Evolutionary conservation across 352 stramenopile species (phyloP).

Genomic region (Globisporangium paddicum): DNA sequence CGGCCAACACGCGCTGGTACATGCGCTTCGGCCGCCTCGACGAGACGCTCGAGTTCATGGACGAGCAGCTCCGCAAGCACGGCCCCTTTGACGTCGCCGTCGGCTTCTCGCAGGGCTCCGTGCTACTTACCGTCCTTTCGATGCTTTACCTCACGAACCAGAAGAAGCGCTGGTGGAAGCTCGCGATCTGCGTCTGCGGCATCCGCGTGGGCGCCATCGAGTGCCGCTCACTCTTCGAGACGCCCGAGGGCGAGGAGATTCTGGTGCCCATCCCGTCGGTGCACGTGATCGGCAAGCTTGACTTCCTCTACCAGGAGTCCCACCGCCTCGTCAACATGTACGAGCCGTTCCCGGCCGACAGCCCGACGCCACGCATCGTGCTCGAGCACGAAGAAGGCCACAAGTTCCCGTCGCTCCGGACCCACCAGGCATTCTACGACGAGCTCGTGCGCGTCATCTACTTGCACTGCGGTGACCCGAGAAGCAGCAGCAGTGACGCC

Average conservation of each 20-base stretch:
- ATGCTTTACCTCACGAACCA: constrained; percentile 23
- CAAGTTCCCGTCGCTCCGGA: constrained; percentile 31
- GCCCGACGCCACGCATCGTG: constrained; percentile 18
- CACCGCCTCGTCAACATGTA: constrained; percentile 21
- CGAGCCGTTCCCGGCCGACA: constrained; percentile 11
- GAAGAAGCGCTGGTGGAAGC: constrained; percentile 29
- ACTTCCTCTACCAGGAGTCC: constrained; percentile 18
- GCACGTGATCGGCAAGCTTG: constrained; percentile 22
- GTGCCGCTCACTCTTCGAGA: constrained; percentile 9
- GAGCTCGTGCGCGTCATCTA: constrained; percentile 20
- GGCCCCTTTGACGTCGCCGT: constrained; percentile 40
- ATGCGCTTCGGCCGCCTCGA: constrained; percentile 25
- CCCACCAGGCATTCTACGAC: constrained; percentile 22
- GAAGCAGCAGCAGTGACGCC: neutral
- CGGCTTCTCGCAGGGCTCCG: constrained; percentile 45
- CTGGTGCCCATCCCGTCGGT: constrained; percentile 22
- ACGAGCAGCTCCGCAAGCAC: constrained; percentile 22
- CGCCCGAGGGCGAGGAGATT: constrained; percentile 7
- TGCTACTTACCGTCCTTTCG: constrained; percentile 27
- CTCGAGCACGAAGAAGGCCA: constrained; percentile 39
- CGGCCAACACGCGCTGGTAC: constrained; percentile 12
- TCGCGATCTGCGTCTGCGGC: constrained; percentile 28
- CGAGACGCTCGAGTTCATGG: constrained; percentile 26
- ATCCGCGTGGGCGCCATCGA: constrained; percentile 13
- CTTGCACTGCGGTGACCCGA: constrained; percentile 19